A percentile compares a stretch with the other conserved stretches of the same genome.
Conservation (phyloP, 1,284 basidiomycete species). For the Cutaneotrichosporon dermatis region DNA sequence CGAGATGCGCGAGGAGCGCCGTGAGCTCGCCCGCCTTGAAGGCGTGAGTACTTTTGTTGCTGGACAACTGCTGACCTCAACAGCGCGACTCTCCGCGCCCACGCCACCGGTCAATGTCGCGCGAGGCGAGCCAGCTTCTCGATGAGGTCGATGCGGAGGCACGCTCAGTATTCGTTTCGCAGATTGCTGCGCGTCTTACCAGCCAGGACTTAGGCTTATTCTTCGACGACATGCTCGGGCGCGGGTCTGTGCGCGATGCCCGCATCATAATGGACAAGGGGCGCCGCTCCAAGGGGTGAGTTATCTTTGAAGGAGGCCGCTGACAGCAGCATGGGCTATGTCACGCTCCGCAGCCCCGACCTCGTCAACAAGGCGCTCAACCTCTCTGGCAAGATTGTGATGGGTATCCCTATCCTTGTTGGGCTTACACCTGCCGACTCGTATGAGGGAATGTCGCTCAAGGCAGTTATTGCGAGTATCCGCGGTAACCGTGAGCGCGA, state of each 20-base stretch:
- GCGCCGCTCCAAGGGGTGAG: conserved; percentile 91
- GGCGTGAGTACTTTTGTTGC: conserved; percentile 9
- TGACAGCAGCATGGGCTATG: conserved; percentile 75
- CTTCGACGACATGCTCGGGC: conserved; percentile 94
- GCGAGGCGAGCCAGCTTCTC: conserved; percentile 53
- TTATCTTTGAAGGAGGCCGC: conserved; percentile 5
- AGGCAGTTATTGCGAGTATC: conserved; percentile 7
- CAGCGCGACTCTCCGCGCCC: conserved; percentile 19
- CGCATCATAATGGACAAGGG: conserved; percentile 90
- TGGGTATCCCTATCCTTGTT: conserved; percentile 95
- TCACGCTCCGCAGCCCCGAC: conserved; percentile 87
- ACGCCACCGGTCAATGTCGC: conserved; percentile 60
- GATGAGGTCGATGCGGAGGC: conserved; percentile 73
- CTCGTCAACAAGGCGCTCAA: conserved; percentile 84
- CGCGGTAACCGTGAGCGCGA: conserved; percentile 11
- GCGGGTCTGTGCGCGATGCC: conserved; percentile 87
- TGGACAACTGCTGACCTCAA: background rate
- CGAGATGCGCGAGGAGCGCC: conserved; percentile 42
- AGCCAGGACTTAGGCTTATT: conserved; percentile 95
- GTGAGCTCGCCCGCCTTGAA: conserved; percentile 29
- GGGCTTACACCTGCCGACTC: conserved; percentile 94
- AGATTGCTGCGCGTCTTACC: conserved; percentile 90
- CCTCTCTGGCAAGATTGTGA: conserved; percentile 79
- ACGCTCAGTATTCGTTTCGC: conserved; percentile 96
- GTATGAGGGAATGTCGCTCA: conserved; percentile 52